A percentile compares a stretch with the other conserved stretches of the same genome.
Evolutionary conservation across 2,329 filamentous ascomycete genomes (phyloP).

Genomic region (Trichophyton verrucosum): DNA sequence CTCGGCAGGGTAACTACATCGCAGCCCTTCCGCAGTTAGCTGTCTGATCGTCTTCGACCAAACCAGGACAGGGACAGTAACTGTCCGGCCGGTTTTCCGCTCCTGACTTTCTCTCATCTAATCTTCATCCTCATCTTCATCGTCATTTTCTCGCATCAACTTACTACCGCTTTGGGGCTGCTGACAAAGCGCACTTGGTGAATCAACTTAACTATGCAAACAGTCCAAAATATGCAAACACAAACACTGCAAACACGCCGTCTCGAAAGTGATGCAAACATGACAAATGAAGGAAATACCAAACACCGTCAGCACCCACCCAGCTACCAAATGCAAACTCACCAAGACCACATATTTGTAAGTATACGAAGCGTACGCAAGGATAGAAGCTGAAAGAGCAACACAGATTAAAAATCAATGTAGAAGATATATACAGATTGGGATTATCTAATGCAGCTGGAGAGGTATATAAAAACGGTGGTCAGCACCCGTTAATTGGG

Average conservation of each 20-base stretch:
- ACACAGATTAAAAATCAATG: not conserved
- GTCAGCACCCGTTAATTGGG: not conserved
- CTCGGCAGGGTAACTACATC: too few species aligned
- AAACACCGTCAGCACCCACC: not conserved
- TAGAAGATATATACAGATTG: not conserved
- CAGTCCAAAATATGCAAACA: not conserved
- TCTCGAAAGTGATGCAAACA: not conserved
- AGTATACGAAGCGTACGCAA: not conserved
- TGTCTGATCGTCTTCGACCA: too few species aligned
- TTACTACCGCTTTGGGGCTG: not conserved
- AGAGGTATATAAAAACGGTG: not conserved
- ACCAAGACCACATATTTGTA: not conserved
- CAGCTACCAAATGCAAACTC: not conserved
- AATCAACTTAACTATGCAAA: not conserved
- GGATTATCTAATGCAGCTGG: not conserved
- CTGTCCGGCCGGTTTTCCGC: too few species aligned
- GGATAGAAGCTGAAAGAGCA: not conserved
- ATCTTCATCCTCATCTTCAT: not conserved
- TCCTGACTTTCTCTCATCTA: too few species aligned
- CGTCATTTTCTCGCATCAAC: not conserved
- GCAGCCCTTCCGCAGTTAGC: too few species aligned
- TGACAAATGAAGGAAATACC: not conserved
- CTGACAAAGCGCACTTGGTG: not conserved
- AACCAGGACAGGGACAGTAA: too few species aligned
- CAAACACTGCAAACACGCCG: not conserved